phyloP scores from a whole-genome alignment of 306 rosid genomes.

The Cicer yamashitae region DNA sequence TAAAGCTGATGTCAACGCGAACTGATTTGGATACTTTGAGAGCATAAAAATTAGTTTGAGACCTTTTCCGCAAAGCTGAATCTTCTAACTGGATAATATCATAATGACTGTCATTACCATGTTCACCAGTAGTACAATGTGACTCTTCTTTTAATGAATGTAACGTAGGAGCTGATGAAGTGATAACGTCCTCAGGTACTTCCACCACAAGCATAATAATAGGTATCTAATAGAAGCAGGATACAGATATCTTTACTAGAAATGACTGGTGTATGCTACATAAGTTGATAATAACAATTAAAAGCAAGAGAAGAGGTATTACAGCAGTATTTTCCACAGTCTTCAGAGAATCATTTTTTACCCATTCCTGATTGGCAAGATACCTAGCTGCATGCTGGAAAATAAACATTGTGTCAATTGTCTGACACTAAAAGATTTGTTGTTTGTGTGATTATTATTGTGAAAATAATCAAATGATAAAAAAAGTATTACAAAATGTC shows the following conservation, averaged over 20 bases:
- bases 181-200: conserved; percentile 79
- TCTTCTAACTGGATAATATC: conserved; percentile 65
- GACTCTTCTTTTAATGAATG: conserved; percentile 83
- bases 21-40: conserved; percentile 69
- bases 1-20: conserved; percentile 92
- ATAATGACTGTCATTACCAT: conserved; percentile 51
- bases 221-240: conserved; percentile 69
- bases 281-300: conserved; percentile 32
- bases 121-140: conserved; percentile 53
- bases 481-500: neutral
- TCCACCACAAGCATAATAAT: conserved; percentile 96
- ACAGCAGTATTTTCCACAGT: conserved; percentile 97
- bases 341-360: conserved; percentile 86
- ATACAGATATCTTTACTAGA: conserved; percentile 41
- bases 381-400: conserved; percentile 97
- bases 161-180: conserved; percentile 61
- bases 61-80: conserved; percentile 56
- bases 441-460: conserved; percentile 20
- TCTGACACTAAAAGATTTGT: conserved; percentile 3
- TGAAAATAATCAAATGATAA: conserved; percentile 3
- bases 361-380: conserved; percentile 98
- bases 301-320: conserved; percentile 47
- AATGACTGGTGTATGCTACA: conserved; percentile 28
- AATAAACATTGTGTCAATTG: conserved; percentile 42
- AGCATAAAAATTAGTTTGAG: conserved; percentile 56